Conservation (phyloP, 768 basidiomycete species). For the Mrakia frigida region DNA sequence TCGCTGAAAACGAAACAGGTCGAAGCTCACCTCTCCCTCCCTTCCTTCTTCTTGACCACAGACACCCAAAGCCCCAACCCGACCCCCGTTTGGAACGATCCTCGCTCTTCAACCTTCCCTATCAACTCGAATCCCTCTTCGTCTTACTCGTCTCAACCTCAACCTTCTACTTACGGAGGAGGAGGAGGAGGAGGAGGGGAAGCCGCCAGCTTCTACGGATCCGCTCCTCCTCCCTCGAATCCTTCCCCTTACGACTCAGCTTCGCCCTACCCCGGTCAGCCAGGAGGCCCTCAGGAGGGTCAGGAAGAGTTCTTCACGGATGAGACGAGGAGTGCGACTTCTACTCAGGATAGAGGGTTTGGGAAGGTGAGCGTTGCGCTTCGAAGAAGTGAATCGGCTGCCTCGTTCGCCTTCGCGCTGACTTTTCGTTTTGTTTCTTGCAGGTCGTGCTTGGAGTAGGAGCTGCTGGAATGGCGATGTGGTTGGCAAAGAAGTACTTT, state of each 20-base stretch:
- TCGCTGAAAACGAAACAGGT: background rate
- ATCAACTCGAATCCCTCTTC: background rate
- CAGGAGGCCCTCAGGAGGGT: no score
- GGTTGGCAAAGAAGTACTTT: background rate
- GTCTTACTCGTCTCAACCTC: background rate
- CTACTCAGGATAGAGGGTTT: background rate
- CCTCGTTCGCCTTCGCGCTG: background rate
- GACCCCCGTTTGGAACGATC: background rate
- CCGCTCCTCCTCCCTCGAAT: background rate
- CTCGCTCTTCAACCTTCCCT: background rate
- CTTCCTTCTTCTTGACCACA: background rate
- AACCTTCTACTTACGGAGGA: background rate
- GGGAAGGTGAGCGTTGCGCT: background rate
- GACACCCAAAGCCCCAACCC: background rate
- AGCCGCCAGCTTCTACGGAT: background rate
- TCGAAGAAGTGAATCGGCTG: no score
- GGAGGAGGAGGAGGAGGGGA: background rate
- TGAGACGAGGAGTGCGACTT: background rate
- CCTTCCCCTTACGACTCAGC: background rate
- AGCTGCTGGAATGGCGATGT: background rate
- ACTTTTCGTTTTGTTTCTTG: background rate
- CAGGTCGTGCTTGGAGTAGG: background rate
- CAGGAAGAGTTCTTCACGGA: slow-evolving; percentile 3
- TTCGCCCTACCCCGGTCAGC: background rate
- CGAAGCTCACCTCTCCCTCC: background rate